Evolutionary conservation across 1,284 basidiomycete genomes (phyloP).

Genomic region (Trametes polyzona): DNA sequence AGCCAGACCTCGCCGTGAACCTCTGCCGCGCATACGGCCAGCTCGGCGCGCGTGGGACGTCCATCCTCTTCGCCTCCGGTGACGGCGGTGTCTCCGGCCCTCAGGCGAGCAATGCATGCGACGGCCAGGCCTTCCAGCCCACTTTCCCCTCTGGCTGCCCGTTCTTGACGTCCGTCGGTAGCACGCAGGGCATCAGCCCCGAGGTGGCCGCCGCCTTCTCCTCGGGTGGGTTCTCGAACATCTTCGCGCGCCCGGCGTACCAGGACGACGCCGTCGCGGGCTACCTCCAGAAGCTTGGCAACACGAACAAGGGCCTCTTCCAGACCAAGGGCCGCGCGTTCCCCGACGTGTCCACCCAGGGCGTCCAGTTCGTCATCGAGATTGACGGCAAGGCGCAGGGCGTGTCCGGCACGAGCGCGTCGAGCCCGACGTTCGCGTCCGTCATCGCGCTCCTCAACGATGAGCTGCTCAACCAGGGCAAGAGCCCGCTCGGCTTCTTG

Average conservation of each 20-base stretch:
- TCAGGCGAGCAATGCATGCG: conserved; percentile 52
- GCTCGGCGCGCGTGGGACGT: conserved; percentile 62
- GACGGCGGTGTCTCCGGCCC: conserved; percentile 65
- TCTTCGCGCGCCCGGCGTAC: conserved; percentile 60
- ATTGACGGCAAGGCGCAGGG: conserved; percentile 44
- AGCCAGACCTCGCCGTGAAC: conserved; percentile 49
- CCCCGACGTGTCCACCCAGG: conserved; percentile 20
- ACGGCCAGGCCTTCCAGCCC: conserved; percentile 57
- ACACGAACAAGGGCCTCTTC: conserved; percentile 56
- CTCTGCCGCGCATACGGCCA: conserved; percentile 38
- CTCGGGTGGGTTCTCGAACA: conserved; percentile 68
- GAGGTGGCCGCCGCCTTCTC: conserved; percentile 57
- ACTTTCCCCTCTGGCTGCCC: conserved; percentile 68
- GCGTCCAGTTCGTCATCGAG: conserved; percentile 57
- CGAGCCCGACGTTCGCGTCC: conserved; percentile 46
- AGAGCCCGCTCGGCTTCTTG: conserved; percentile 48
- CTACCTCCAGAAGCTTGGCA: conserved; percentile 48
- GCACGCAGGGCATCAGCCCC: conserved; percentile 52
- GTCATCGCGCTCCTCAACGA: conserved; percentile 65
- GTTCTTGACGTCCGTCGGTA: conserved; percentile 61
- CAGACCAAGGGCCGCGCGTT: conserved; percentile 45
- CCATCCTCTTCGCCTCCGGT: conserved; percentile 67
- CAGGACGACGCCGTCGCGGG: conserved; percentile 46
- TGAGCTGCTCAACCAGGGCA: conserved; percentile 50
- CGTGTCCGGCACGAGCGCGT: conserved; percentile 57